Percentiles rank a stretch among this genome's conserved stretches.
Evolutionary conservation across 2,329 filamentous ascomycete species (phyloP).

Genomic region (Cytospora chrysosperma): DNA sequence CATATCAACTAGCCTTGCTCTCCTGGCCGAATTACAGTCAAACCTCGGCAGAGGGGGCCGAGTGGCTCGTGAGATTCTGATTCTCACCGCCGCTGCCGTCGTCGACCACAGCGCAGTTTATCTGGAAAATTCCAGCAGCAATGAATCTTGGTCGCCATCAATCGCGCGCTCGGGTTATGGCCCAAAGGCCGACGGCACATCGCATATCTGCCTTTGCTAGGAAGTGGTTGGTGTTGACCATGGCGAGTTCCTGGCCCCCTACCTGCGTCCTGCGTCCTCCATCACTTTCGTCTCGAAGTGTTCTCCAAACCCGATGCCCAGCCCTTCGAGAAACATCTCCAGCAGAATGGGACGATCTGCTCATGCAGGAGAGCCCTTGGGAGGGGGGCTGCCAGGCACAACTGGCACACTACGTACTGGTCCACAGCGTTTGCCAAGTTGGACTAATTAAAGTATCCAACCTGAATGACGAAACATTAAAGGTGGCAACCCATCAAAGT

Average conservation of each 20-base stretch:
- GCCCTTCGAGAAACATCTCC: slow-evolving; percentile 13
- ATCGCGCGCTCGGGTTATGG: not conserved
- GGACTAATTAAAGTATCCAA: not conserved
- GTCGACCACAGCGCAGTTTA: not conserved
- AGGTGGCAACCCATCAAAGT: slow-evolving; percentile 11
- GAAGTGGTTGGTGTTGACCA: not conserved
- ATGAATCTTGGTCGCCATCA: not conserved
- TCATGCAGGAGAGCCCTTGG: slow-evolving; percentile 5
- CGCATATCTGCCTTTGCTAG: not conserved
- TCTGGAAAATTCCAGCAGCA: not conserved
- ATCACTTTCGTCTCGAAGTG: not conserved
- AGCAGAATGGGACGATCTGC: slow-evolving; percentile 12
- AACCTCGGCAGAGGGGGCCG: not conserved
- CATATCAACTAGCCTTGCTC: not conserved
- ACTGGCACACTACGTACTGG: slow-evolving; percentile 7
- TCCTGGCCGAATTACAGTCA: not conserved
- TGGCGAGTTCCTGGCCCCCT: not conserved
- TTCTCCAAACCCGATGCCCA: not conserved
- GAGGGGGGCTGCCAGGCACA: not conserved
- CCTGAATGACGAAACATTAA: slow-evolving; percentile 16
- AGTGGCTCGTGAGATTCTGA: not conserved
- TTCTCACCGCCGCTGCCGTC: not conserved
- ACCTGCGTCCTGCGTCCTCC: slow-evolving; percentile 8
- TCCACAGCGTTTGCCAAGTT: slow-evolving; percentile 10
- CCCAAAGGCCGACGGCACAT: not conserved